Percentiles rank a stretch among this genome's conserved stretches.
phyloP scores from a whole-genome alignment of 2,329 filamentous ascomycete genomes.

The Aurifilum marmelostoma region DNA sequence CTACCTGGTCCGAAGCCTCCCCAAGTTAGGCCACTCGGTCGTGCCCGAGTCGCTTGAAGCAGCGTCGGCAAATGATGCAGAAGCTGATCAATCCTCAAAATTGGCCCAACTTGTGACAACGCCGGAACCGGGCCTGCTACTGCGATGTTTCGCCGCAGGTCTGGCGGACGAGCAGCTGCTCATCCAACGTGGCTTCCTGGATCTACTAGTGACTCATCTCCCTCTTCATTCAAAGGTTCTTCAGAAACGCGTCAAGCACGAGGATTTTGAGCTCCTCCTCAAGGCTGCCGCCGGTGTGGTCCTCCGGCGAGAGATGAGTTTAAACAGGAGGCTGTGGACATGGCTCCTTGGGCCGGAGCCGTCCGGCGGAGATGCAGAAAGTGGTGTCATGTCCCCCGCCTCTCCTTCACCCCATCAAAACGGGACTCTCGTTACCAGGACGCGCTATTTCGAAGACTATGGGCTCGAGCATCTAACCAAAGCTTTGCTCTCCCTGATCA shows the following conservation, averaged over 20 bases:
- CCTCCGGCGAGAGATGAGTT: slow-evolving; percentile 88
- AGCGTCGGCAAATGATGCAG: slow-evolving; percentile 39
- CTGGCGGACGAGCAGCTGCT: slow-evolving; percentile 85
- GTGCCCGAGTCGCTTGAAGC: slow-evolving; percentile 39
- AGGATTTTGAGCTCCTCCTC: slow-evolving; percentile 81
- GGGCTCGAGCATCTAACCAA: slow-evolving; percentile 75
- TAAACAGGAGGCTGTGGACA: slow-evolving; percentile 92
- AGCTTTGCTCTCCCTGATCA: slow-evolving; percentile 75
- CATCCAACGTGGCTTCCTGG: slow-evolving; percentile 91
- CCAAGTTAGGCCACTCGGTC: slow-evolving; percentile 61
- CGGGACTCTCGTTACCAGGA: slow-evolving; percentile 58
- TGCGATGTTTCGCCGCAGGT: slow-evolving; percentile 91
- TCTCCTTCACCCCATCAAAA: slow-evolving; percentile 48
- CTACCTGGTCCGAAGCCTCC: slow-evolving; percentile 79
- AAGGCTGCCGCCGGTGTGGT: slow-evolving; percentile 86
- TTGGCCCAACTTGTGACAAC: slow-evolving; percentile 72
- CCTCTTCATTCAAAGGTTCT: slow-evolving; percentile 83
- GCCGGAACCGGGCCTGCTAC: slow-evolving; percentile 86
- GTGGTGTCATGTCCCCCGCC: slow-evolving; percentile 48
- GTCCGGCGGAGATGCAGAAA: slow-evolving; percentile 51
- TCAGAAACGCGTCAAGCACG: slow-evolving; percentile 70
- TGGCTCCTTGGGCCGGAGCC: slow-evolving; percentile 89
- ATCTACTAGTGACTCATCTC: slow-evolving; percentile 86
- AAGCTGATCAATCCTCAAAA: slow-evolving; percentile 55
- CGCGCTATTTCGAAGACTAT: slow-evolving; percentile 81